Conservation (phyloP, 2,329 filamentous ascomycete species). For the Nothophaeocryptopus gaeumannii region DNA sequence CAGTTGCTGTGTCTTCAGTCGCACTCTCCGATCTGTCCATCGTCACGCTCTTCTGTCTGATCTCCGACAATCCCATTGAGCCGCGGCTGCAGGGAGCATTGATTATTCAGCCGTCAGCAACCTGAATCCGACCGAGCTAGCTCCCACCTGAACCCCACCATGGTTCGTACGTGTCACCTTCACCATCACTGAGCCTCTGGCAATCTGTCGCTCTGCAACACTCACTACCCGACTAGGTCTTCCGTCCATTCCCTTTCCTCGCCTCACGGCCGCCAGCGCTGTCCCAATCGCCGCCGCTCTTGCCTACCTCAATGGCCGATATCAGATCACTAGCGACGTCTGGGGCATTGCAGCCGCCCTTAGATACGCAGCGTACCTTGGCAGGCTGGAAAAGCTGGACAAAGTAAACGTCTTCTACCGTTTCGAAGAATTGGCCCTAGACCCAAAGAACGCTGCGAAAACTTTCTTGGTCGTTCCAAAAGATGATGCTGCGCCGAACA, state of each 20-base stretch:
- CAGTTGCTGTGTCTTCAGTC: no score
- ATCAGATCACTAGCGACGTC: constrained; percentile 68
- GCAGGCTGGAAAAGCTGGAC: constrained; percentile 45
- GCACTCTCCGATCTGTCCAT: no score
- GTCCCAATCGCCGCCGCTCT: constrained; percentile 55
- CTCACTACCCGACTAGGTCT: not conserved
- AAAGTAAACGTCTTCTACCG: constrained; percentile 70
- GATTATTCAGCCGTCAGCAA: no score
- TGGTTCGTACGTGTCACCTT: no score
- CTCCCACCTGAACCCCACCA: no score
- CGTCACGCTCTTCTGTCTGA: no score
- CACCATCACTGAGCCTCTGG: no score
- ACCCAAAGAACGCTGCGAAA: constrained; percentile 43
- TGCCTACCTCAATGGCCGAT: constrained; percentile 76
- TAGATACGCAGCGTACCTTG: constrained; percentile 47
- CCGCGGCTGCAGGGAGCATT: no score
- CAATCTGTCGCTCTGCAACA: no score
- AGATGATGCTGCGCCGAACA: constrained; percentile 21
- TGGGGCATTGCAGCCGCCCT: constrained; percentile 47
- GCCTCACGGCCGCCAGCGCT: constrained; percentile 7
- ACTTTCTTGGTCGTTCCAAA: constrained; percentile 34
- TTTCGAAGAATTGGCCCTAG: constrained; percentile 65
- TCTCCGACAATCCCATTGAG: no score
- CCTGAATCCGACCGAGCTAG: no score
- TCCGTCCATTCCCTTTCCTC: constrained; percentile 8